These are phyloP conservation scores for Volvox reticuliferus DNA, from an alignment of 139 green algal genomes.

Conservation along the genomic window DNA sequence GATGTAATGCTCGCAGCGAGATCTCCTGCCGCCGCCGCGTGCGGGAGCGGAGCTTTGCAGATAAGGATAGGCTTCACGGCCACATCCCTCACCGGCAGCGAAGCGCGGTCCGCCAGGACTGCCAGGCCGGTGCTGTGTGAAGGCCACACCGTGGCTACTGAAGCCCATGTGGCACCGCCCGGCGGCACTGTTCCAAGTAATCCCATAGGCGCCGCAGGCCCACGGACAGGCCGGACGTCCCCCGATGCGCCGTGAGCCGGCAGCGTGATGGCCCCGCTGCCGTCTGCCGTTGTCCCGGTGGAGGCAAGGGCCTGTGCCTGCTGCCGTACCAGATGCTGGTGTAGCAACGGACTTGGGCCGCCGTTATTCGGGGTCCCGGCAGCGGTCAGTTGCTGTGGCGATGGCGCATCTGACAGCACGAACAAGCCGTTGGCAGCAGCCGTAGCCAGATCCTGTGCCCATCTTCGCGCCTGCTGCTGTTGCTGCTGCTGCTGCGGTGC, in stretches of 20 bases:
- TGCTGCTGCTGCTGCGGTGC: not conserved
- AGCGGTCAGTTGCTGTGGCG: not conserved
- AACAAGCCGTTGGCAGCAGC: not conserved
- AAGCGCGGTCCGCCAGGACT: not conserved
- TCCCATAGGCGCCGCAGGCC: not conserved
- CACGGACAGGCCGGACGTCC: not conserved
- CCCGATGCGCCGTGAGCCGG: not conserved
- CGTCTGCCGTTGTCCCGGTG: not conserved
- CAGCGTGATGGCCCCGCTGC: not conserved
- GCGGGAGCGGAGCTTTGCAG: conserved; percentile 35
- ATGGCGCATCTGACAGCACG: not conserved
- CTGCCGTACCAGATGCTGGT: no score
- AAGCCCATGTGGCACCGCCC: not conserved
- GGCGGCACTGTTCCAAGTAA: not conserved
- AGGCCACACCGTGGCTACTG: not conserved
- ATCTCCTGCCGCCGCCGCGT: not conserved
- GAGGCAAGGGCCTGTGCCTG: no score
- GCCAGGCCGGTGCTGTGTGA: conserved; percentile 5
- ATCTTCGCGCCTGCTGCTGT: conserved; percentile 1
- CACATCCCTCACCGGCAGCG: conserved; percentile 13
- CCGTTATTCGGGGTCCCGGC: no score
- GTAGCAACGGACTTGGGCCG: no score
- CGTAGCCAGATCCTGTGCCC: not conserved
- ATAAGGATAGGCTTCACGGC: conserved; percentile 28
- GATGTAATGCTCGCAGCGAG: conserved; percentile 16